Evolutionary conservation across 352 stramenopile genomes (phyloP), one percentile per base, ranked within the genome.

Genomic region (Peronosclerospora sorghi): DNA sequence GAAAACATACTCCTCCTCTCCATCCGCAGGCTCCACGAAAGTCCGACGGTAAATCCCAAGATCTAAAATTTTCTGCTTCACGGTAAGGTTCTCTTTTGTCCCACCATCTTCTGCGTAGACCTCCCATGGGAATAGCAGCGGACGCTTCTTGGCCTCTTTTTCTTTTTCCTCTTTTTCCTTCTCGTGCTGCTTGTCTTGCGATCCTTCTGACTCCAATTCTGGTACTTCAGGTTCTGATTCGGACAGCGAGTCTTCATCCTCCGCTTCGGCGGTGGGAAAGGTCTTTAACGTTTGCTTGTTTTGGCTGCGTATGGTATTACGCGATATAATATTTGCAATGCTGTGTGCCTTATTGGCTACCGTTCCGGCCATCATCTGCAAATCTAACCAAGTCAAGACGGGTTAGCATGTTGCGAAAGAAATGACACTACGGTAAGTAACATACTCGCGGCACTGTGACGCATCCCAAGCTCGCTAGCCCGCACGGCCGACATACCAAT

Each of bases 1-100:
- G 27, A 83, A 83, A n/a, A 70, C 55, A 43, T 71, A 83, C 30
- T 80, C 73, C 30, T 80, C 73, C 28, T 83, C 73, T 24, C 73
- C 73, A 8, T 45, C 53, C 0, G 70, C 68, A 43, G 66, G 55
- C 19, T 83, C 73, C 13, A 76, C 56, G 29, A 79, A 86, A 18
- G 73, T 86, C 41, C 56, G 58, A 17, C 73, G 68, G 36, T 79
- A 82, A 15, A 82, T 65, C 2, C 64, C 65, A n/a, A 83, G 64
- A 37, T 70, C 68, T 28, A 83, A 35, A 37, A 82, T 71, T 59
- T 73, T 68, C 28, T 78, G 56, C 18, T 59, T 68, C 23, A 81
- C 60, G 0, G 28, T 43, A 4, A 53, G 7, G 26, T 64, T 66
- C 36, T 76, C 73, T 32, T 56, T 45, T 8, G 62, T 61, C 2